Percentiles rank a stretch among this genome's conserved stretches.
phyloP scores from a whole-genome alignment of 345 rosid species.

The Cardamine resedifolia region DNA sequence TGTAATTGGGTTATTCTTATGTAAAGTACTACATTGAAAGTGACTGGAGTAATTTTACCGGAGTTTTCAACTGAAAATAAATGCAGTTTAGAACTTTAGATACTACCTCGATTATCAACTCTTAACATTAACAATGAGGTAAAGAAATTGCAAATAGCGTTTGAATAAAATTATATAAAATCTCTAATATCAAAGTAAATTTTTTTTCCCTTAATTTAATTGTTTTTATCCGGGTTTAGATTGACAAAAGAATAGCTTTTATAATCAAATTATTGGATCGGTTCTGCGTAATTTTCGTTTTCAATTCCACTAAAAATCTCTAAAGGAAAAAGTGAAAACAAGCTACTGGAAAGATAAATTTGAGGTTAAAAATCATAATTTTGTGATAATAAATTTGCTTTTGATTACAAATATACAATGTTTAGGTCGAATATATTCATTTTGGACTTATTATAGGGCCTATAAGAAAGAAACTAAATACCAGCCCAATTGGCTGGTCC shows the following conservation, averaged over 20 bases:
- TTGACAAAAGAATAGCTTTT: neutral
- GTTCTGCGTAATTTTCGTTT: neutral
- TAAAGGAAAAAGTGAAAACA: neutral
- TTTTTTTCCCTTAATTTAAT: neutral
- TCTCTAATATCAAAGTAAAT: neutral
- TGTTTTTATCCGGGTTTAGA: neutral
- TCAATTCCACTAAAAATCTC: neutral
- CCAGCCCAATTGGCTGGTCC: neutral
- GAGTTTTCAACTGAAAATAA: neutral
- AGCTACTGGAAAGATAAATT: too few species aligned
- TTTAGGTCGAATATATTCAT: neutral
- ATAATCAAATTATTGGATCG: neutral
- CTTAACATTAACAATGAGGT: neutral
- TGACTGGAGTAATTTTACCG: too few species aligned
- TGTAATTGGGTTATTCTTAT: neutral
- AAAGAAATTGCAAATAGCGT: neutral
- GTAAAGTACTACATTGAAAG: neutral
- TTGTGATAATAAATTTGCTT: neutral
- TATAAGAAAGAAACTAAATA: neutral
- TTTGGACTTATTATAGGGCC: neutral
- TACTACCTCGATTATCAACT: neutral
- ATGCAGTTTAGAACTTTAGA: neutral
- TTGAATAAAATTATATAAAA: neutral
- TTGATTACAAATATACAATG: neutral
- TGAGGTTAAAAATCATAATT: too few species aligned